Conservation (phyloP, 1,139 yeast genomes). For the Geotrichum fermentans region DNA sequence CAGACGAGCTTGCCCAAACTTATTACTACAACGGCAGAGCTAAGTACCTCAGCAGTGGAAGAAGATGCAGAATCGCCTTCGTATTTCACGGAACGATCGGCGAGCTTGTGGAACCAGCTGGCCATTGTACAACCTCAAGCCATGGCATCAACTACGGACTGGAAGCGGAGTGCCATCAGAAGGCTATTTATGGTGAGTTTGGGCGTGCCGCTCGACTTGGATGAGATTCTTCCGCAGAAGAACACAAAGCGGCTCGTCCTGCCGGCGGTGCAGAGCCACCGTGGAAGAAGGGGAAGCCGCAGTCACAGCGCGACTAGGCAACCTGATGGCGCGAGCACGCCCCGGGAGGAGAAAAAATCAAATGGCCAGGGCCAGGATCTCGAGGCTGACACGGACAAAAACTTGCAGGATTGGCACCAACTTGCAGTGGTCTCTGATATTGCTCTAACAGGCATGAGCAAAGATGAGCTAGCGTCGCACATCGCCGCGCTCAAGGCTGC, state of each 20-base stretch:
- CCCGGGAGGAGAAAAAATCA: background rate
- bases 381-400: constrained; percentile 26
- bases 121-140: constrained; percentile 29
- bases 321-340: background rate
- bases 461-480: constrained; percentile 34
- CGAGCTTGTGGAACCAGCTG: constrained; percentile 37
- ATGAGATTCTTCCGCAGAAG: constrained; percentile 42
- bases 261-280: constrained; percentile 19
- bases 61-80: constrained; percentile 17
- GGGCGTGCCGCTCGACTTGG: constrained; percentile 58
- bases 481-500: constrained; percentile 30
- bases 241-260: constrained; percentile 34
- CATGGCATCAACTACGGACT: constrained; percentile 37
- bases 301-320: background rate
- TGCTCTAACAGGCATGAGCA: constrained; percentile 38
- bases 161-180: constrained; percentile 56
- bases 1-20: background rate
- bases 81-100: constrained; percentile 32
- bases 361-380: background rate
- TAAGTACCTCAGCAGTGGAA: background rate
- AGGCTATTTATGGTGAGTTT: constrained; percentile 51
- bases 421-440: constrained; percentile 34
- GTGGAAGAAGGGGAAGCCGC: background rate
- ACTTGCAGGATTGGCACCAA: constrained; percentile 31
- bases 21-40: background rate